Conservation (phyloP, 164 flowering plant species). For the Umbellularia californica region DNA sequence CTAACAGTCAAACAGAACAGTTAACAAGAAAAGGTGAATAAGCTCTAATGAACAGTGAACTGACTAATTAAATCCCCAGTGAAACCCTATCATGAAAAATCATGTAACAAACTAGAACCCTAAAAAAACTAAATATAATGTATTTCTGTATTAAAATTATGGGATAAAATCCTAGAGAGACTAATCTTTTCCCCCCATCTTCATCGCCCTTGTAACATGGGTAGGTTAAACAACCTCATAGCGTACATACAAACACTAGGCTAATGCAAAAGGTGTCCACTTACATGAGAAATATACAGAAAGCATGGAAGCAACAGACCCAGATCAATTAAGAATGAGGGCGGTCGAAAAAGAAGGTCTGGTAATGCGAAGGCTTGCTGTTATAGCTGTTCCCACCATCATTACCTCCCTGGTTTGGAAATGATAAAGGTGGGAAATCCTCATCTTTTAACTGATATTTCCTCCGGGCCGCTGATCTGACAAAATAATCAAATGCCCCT, state of each 20-base stretch:
- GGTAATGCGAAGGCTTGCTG: constrained; percentile 26
- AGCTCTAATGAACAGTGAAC: no score
- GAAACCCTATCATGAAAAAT: no score
- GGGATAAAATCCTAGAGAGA: no score
- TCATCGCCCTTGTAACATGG: constrained; percentile 10
- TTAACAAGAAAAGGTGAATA: no score
- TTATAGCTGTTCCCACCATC: constrained; percentile 26
- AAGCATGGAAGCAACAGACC: constrained; percentile 14
- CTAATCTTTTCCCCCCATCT: constrained; percentile 7
- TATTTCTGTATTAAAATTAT: no score
- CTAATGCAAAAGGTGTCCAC: constrained; percentile 22
- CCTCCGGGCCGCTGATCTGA: constrained; percentile 39
- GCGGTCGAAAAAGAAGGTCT: constrained; percentile 17
- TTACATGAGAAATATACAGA: constrained; percentile 22
- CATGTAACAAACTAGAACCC: no score
- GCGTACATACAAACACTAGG: constrained; percentile 30
- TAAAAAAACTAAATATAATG: no score
- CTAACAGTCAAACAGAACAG: no score
- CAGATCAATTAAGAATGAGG: constrained; percentile 11
- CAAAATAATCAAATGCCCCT: constrained; percentile 63
- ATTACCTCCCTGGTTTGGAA: constrained; percentile 23
- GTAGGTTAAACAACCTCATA: constrained; percentile 13
- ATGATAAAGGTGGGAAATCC: constrained; percentile 39
- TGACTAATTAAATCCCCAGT: no score
- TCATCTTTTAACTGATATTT: constrained; percentile 38